A percentile compares a stretch with the other conserved stretches of the same genome.
phyloP scores from a whole-genome alignment of 1,284 basidiomycete species.

The Melanopsichium pennsylvanicum region DNA sequence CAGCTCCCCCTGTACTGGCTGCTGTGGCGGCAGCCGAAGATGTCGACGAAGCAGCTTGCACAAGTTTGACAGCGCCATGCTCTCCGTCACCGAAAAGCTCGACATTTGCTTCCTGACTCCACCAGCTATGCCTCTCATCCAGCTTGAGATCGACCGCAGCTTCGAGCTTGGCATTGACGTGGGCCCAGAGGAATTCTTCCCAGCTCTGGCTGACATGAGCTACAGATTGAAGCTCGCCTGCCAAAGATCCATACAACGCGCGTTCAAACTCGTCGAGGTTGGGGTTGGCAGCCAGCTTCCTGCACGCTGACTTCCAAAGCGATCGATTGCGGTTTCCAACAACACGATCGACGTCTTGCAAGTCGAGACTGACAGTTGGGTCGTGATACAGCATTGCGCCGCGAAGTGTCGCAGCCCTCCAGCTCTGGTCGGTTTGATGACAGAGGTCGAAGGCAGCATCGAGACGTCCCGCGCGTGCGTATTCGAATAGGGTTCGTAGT shows the following conservation, averaged over 20 bases:
- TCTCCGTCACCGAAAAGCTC: constrained; percentile 40
- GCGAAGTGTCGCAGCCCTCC: constrained; percentile 85
- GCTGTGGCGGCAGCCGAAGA: constrained; percentile 16
- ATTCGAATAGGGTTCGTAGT: constrained; percentile 77
- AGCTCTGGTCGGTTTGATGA: constrained; percentile 83
- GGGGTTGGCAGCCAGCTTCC: constrained; percentile 64
- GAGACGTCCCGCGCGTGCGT: constrained; percentile 80
- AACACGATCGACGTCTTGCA: constrained; percentile 45
- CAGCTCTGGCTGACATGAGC: constrained; percentile 78
- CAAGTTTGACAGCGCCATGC: constrained; percentile 47
- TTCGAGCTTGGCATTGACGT: constrained; percentile 84
- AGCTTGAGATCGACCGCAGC: constrained; percentile 74
- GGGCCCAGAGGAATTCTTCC: constrained; percentile 95
- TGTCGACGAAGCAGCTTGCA: constrained; percentile 21
- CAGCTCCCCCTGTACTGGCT: constrained; percentile 5
- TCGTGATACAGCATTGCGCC: constrained; percentile 71
- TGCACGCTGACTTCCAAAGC: constrained; percentile 61
- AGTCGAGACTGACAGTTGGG: constrained; percentile 28
- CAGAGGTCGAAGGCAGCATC: constrained; percentile 85
- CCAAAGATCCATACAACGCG: constrained; percentile 84
- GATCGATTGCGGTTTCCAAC: constrained; percentile 60
- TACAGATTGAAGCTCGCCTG: constrained; percentile 81
- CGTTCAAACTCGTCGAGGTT: constrained; percentile 79
- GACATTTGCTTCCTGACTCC: constrained; percentile 65
- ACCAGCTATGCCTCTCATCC: constrained; percentile 54